Evolutionary conservation across 73 alveolate genomes (phyloP).

Genomic region (Paramecium tetraurelia): DNA sequence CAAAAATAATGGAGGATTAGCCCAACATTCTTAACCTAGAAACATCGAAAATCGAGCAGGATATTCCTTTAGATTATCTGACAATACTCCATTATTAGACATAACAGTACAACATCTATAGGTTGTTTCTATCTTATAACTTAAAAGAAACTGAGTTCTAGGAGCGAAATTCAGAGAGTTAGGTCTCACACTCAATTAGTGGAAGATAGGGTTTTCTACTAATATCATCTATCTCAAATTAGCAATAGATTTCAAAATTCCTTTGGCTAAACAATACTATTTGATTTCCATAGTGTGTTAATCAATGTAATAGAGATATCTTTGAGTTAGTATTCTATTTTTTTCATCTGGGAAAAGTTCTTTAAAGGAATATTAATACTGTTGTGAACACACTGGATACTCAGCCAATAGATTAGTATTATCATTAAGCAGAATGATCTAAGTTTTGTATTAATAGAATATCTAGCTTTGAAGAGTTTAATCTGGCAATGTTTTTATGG

Average conservation of each 20-base stretch:
- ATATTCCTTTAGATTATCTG: constrained; percentile 23
- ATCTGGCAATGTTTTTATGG: not conserved
- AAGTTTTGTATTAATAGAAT: not conserved
- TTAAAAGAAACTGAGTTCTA: not conserved
- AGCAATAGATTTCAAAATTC: not conserved
- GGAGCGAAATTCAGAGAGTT: not conserved
- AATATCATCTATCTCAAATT: not conserved
- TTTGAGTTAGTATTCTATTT: constrained; percentile 6
- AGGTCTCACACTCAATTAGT: not conserved
- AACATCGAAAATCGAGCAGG: not conserved
- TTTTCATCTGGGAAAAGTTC: constrained; percentile 7
- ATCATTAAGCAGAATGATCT: not conserved
- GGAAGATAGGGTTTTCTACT: not conserved
- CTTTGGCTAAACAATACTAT: constrained; percentile 44
- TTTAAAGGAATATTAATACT: not conserved
- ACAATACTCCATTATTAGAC: not conserved
- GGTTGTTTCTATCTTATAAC: not conserved
- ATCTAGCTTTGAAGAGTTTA: not conserved
- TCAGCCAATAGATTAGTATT: not conserved
- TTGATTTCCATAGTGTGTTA: constrained; percentile 4
- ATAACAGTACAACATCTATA: constrained; percentile 34
- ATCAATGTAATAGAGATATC: constrained; percentile 33
- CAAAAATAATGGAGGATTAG: constrained; percentile 38
- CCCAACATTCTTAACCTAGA: not conserved
- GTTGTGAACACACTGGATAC: constrained; percentile 25